Evolutionary conservation across 768 basidiomycete species (phyloP), one percentile per base, ranked within the genome.

Genomic region (Podaxis sp.): DNA sequence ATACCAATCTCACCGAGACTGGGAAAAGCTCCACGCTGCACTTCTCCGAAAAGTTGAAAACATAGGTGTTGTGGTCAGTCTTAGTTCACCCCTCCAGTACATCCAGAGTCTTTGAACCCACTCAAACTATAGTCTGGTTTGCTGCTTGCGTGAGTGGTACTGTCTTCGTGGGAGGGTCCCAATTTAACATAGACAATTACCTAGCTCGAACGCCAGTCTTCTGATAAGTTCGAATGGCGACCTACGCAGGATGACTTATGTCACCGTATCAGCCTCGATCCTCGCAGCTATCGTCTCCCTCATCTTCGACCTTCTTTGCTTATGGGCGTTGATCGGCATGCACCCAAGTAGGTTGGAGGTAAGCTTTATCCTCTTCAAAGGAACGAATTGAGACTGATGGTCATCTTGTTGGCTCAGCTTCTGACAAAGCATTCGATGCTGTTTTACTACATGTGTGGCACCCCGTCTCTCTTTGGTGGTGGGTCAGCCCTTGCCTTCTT

Each of bases 391-490:
- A 12, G 22, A 24, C 12, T 58, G 12, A 37, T 15, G 22, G 9
- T 40, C 36, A 38, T 6, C 22, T 50, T 5, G 29, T 29, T 49
- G 27, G 22, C 19, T 13, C 37, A 59, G 58, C 58, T 59, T 51
- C 37, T 59, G 22, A 59, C 58, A 4, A 59, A 52, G 40, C 58
- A 38, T 22, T 43, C 57, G 5, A 54, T 47, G 22, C n/a, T 64
- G 5, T 64, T 64, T 40, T 64, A 64, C 38, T 64, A 64, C 27
- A 37, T 64, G 43, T 64, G 55, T 60, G 63, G 63, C 19, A 55
- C 58, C n/a, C 63, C 63, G 22, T 64, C 63, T 13, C 58, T 64
- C n/a, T 64, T 64, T 55, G 63, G 63, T 12, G 63, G 63, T 25
- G 63, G 58, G 24, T 59, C 63, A 9, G 63, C 63, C 9, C 50